Conservation (phyloP, 108 stramenopile genomes). For the Fragilariopsis cylindrus region DNA sequence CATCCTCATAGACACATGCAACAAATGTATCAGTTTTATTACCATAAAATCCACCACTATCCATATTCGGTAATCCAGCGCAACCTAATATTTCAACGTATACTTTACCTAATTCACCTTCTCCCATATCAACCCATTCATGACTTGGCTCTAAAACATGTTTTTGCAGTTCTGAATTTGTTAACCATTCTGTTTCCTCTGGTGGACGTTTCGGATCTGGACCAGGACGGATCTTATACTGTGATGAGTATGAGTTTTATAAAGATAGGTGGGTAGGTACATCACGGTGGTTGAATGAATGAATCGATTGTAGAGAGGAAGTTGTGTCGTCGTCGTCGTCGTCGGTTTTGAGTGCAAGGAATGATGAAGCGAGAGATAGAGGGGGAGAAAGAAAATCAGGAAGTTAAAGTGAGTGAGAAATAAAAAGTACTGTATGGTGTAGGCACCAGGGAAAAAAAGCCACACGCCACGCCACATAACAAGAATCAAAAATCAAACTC, state of each 20-base stretch:
- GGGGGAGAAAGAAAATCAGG: no score
- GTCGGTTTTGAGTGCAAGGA: no score
- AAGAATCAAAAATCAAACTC: background rate
- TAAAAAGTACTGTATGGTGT: no score
- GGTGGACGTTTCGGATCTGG: slow-evolving; percentile 60
- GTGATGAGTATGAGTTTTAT: background rate
- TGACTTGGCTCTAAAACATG: slow-evolving; percentile 47
- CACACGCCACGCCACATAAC: no score
- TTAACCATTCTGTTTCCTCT: slow-evolving; percentile 73
- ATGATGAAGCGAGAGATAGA: no score
- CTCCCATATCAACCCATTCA: slow-evolving; percentile 69
- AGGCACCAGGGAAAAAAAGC: no score
- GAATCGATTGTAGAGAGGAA: background rate
- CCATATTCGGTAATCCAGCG: slow-evolving; percentile 74
- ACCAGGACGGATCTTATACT: slow-evolving; percentile 53
- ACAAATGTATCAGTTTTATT: slow-evolving; percentile 83
- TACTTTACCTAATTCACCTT: slow-evolving; percentile 64
- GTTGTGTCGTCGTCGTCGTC: background rate
- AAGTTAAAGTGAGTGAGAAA: no score
- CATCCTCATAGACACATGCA: slow-evolving; percentile 66
- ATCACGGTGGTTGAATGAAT: background rate
- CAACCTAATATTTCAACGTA: slow-evolving; percentile 70
- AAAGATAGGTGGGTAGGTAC: background rate
- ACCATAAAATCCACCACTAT: slow-evolving; percentile 50
- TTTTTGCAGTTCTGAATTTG: slow-evolving; percentile 50